Base-by-base conservation (phyloP, 805 yeast genomes). In the Wickerhamiella australiensis region DNA sequence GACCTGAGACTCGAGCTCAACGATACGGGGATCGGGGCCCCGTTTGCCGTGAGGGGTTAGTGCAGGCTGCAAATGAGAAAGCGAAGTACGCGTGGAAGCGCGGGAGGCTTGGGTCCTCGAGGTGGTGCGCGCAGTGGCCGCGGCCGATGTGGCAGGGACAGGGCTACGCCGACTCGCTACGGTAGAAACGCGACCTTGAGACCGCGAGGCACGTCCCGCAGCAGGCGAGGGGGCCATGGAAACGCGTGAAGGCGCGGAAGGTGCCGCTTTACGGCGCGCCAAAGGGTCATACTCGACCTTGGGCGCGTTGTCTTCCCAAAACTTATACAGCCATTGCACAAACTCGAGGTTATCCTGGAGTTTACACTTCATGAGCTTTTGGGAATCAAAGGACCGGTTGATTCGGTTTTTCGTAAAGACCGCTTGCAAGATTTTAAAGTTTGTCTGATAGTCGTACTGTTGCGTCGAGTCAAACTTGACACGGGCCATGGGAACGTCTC, bases 281-380 rank as follows among this genome's bases (percentile, higher is more conserved):
- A 65, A 63, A 0, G 96, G 78, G 63, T 88, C 94, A 60, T 88
- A 88, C 3, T 68, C 75, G 31, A 75, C 72, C 50, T 80, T 80
- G 50, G 80, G 81, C 61, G 76, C 80, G 59, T 78, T 73, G 48
- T 83, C 90, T 54, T 73, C 71, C 96, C 97, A 90, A 59, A 71
- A 80, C 59, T 75, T 75, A 61, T 84, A 80, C 60, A 86, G 72
- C 96, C 96, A 92, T 67, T 92, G 99, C 55, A 88, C 68, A 59
- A 92, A 83, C 67, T 88, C 97, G 59, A 92, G 73, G 65, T 92
- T 92, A 61, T 90, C 97, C 64, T 92, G 98, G 57, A 92, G 76
- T 59, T 84, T 73, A 68, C 96, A 92, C 65, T 85, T 85, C 63
- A 84, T 77, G 52, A 92, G 72, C 54, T 75, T 73, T 52, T 85